These are phyloP conservation scores for Boletus pseudopeckii DNA, from an alignment of 768 basidiomycete species.

Conservation along the genomic window DNA sequence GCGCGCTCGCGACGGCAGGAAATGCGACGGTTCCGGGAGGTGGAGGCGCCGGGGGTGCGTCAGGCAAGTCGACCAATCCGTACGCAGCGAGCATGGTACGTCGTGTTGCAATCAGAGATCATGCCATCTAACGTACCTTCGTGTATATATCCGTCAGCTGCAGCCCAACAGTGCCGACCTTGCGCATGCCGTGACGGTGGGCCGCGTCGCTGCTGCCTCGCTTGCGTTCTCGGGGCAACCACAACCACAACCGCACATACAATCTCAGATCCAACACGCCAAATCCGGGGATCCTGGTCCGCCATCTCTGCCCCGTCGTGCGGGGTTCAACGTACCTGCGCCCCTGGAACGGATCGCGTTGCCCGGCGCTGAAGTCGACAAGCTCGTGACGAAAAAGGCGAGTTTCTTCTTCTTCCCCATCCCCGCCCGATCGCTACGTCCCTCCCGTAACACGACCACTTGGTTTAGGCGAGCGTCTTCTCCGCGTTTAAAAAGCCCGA, in stretches of 20 bases:
- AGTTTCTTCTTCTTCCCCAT: neutral
- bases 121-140: neutral
- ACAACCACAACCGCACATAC: neutral
- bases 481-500: conserved; percentile 31
- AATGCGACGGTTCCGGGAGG: conserved; percentile 25
- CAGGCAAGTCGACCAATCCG: conserved; percentile 32
- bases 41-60: neutral
- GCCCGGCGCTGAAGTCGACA: conserved; percentile 25
- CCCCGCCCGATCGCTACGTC: no score
- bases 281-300: no score
- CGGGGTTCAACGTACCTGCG: neutral
- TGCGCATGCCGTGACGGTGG: conserved; percentile 35
- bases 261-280: neutral
- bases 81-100: conserved; percentile 35
- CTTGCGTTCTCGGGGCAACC: conserved; percentile 47
- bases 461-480: conserved; percentile 21
- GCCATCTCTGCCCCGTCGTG: conserved; percentile 3
- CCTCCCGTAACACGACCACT: no score
- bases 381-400: conserved; percentile 27
- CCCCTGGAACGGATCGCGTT: neutral
- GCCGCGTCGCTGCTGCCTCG: conserved; percentile 58
- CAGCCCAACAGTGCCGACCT: conserved; percentile 35
- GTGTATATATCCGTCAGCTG: no score
- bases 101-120: neutral
- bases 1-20: conserved; percentile 35